Percentiles rank a stretch among this genome's conserved stretches.
Evolutionary conservation across 169 alveolate genomes (phyloP).

Genomic region (Eimeria acervulina): DNA sequence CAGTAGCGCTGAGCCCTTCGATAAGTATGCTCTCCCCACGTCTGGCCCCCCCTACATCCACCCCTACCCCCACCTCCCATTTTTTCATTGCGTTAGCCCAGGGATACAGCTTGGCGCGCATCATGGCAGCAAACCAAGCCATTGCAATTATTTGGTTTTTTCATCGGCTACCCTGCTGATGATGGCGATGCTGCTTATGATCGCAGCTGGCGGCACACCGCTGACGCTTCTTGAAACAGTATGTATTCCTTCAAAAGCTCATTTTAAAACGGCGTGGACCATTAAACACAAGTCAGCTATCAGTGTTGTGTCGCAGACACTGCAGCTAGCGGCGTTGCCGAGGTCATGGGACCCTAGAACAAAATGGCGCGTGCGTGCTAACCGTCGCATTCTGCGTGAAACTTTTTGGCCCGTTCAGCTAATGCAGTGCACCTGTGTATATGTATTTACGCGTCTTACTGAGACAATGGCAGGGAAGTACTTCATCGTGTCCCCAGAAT

Average conservation of each 20-base stretch:
- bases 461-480: constrained; percentile 54
- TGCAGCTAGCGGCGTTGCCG: neutral
- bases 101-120: neutral
- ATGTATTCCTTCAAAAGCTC: neutral
- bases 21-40: too few relatives aligned
- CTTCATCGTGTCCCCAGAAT: neutral
- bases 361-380: neutral
- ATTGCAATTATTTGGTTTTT: neutral
- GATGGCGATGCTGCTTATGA: neutral
- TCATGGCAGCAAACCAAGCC: neutral
- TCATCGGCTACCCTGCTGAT: neutral
- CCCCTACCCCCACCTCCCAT: too few relatives aligned
- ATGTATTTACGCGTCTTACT: constrained; percentile 18
- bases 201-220: neutral
- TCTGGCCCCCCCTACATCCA: too few relatives aligned
- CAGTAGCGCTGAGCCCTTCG: neutral
- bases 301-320: neutral
- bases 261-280: neutral
- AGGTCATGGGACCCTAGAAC: neutral
- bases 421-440: neutral
- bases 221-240: neutral
- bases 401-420: neutral
- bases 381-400: constrained; percentile 52
- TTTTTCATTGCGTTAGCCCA: neutral
- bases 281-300: neutral